Conservation (phyloP, 345 rosid genomes). For the Eutrema japonicum region DNA sequence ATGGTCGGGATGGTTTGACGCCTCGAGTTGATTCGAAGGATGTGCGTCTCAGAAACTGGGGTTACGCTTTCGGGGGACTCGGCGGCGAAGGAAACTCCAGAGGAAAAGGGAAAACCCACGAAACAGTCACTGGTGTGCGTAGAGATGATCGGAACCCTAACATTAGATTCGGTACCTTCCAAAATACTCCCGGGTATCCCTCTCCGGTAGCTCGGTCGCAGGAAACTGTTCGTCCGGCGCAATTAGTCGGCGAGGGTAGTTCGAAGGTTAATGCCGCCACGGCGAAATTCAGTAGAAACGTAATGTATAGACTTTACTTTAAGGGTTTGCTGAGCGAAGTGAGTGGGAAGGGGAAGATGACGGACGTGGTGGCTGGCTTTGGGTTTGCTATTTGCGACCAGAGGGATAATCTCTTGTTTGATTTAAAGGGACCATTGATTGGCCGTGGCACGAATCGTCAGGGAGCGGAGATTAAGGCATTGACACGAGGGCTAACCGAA, state of each 20-base stretch:
- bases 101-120: constrained; percentile 20
- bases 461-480: constrained; percentile 40
- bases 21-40: constrained; percentile 46
- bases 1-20: constrained; percentile 38
- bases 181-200: background rate
- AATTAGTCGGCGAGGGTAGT: constrained; percentile 49
- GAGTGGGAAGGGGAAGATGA: constrained; percentile 32
- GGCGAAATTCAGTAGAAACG: constrained; percentile 3
- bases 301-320: constrained; percentile 41
- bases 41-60: constrained; percentile 50
- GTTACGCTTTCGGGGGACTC: constrained; percentile 45
- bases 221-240: background rate
- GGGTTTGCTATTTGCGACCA: constrained; percentile 62
- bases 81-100: constrained; percentile 49
- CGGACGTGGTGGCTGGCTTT: constrained; percentile 46
- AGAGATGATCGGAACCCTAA: constrained; percentile 22
- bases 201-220: background rate
- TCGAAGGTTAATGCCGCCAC: constrained; percentile 48
- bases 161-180: background rate
- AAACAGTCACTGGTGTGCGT: background rate
- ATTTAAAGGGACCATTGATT: constrained; percentile 45
- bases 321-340: constrained; percentile 58
- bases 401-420: constrained; percentile 49
- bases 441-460: constrained; percentile 15
- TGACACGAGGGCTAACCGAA: constrained; percentile 30